These are phyloP conservation scores for Coemansia sp. DNA, from an alignment of 192 early-diverging fungal species.

Conservation along the genomic window DNA sequence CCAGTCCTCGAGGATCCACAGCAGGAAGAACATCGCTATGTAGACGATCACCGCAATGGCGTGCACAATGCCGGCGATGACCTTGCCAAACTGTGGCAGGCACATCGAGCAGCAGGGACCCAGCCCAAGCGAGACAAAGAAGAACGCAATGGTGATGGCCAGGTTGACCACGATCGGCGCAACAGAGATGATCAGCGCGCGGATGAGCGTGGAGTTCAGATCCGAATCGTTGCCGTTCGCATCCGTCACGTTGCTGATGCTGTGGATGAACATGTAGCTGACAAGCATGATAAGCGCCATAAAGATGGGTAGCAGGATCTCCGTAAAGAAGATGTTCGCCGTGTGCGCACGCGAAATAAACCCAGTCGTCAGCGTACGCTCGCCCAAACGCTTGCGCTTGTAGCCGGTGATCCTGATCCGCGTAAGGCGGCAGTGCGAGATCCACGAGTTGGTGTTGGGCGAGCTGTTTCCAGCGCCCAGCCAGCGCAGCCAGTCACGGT, in stretches of 20 bases:
- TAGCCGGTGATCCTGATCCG: constrained; percentile 76
- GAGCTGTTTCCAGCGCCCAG: constrained; percentile 77
- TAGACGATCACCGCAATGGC: constrained; percentile 61
- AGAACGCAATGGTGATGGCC: constrained; percentile 60
- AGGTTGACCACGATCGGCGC: constrained; percentile 71
- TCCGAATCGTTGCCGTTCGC: constrained; percentile 35
- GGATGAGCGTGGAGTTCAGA: constrained; percentile 56
- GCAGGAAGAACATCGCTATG: constrained; percentile 61
- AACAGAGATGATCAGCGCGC: constrained; percentile 63
- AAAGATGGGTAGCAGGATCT: constrained; percentile 68
- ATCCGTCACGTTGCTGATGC: constrained; percentile 51
- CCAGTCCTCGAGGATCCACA: constrained; percentile 72
- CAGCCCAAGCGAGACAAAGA: constrained; percentile 64
- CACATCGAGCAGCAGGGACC: constrained; percentile 64
- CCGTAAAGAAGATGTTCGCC: constrained; percentile 65
- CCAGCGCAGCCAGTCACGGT: constrained; percentile 79
- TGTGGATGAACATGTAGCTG: constrained; percentile 68
- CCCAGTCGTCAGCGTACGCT: constrained; percentile 61
- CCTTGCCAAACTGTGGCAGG: constrained; percentile 69
- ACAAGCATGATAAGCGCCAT: constrained; percentile 63
- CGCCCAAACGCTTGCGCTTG: constrained; percentile 72
- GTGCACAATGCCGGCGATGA: constrained; percentile 67
- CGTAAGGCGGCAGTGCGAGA: constrained; percentile 67
- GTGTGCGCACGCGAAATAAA: constrained; percentile 69
- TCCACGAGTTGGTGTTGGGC: constrained; percentile 76